A percentile compares a stretch with the other conserved stretches of the same genome.
Evolutionary conservation across 2,329 filamentous ascomycete genomes (phyloP).

Genomic region (Pseudocercospora eumusae): DNA sequence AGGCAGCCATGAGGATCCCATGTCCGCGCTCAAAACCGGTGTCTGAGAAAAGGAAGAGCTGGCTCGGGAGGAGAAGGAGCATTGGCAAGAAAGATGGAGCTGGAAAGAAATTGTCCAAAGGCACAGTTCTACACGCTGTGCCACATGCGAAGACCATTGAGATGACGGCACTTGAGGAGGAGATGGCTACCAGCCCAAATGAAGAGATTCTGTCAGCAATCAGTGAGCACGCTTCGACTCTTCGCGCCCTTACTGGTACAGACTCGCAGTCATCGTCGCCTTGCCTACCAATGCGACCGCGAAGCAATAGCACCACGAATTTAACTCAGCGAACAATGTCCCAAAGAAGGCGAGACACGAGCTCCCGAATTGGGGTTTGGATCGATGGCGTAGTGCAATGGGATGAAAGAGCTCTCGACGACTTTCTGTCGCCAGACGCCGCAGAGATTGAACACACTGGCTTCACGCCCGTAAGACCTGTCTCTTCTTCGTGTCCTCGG

Average conservation of each 20-base stretch:
- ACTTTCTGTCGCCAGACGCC: slow-evolving; percentile 10
- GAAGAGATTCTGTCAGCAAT: slow-evolving; percentile 44
- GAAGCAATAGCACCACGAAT: slow-evolving; percentile 17
- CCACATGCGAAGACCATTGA: slow-evolving; percentile 33
- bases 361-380: slow-evolving; percentile 47
- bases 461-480: slow-evolving; percentile 25
- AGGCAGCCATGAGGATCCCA: slow-evolving; percentile 22
- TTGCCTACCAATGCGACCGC: slow-evolving; percentile 22
- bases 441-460: slow-evolving; percentile 22
- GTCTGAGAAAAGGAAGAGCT: slow-evolving; percentile 31
- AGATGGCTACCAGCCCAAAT: slow-evolving; percentile 45
- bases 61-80: slow-evolving; percentile 28
- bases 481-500: not conserved
- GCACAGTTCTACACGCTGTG: slow-evolving; percentile 39
- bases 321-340: slow-evolving; percentile 22
- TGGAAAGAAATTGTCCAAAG: slow-evolving; percentile 20
- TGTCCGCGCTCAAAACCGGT: slow-evolving; percentile 23
- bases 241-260: slow-evolving; percentile 26
- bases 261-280: slow-evolving; percentile 28
- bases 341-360: slow-evolving; percentile 34
- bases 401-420: slow-evolving; percentile 33
- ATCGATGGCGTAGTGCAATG: slow-evolving; percentile 49
- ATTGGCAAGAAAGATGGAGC: not conserved
- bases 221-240: slow-evolving; percentile 28
- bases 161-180: slow-evolving; percentile 39